Conservation (phyloP, 2,329 filamentous ascomycete species). For the Neofusicoccum sp. region DNA sequence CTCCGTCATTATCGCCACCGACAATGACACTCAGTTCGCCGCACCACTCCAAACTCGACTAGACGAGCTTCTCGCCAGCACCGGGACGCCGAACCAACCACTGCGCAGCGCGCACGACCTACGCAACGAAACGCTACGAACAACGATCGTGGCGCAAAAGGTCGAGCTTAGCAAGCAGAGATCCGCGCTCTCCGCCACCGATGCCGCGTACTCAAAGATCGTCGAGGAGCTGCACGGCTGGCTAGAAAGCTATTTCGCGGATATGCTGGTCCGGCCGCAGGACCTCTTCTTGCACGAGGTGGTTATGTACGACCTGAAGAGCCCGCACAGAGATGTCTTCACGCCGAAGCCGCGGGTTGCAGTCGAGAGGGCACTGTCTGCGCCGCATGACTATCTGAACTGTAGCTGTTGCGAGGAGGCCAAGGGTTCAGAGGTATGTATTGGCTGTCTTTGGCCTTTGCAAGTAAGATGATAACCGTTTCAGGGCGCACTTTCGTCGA, state of each 20-base stretch:
- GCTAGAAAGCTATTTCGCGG: constrained; percentile 49
- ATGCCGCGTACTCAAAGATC: constrained; percentile 67
- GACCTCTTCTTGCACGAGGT: constrained; percentile 65
- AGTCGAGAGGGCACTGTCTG: constrained; percentile 68
- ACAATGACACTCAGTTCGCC: neutral
- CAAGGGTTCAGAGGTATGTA: constrained; percentile 20
- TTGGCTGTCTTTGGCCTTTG: neutral
- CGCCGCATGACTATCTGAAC: constrained; percentile 74
- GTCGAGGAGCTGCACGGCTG: constrained; percentile 57
- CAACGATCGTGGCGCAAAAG: constrained; percentile 77
- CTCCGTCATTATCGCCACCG: constrained; percentile 28
- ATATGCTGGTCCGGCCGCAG: constrained; percentile 49
- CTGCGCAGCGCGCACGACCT: constrained; percentile 75
- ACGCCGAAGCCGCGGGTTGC: constrained; percentile 68
- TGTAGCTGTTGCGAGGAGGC: constrained; percentile 63
- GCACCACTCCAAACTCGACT: neutral
- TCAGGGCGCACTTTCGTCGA: constrained; percentile 51
- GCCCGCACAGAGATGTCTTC: constrained; percentile 71
- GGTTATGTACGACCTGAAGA: constrained; percentile 71
- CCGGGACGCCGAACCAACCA: constrained; percentile 26
- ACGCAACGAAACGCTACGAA: constrained; percentile 66
- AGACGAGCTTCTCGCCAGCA: constrained; percentile 8
- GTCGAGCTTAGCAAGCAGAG: constrained; percentile 76
- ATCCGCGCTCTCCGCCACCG: constrained; percentile 66
- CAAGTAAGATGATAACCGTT: neutral